These are phyloP conservation scores for Saccharum officinarum DNA, from an alignment of 176 grass and related monocot species.

Conservation along the genomic window DNA sequence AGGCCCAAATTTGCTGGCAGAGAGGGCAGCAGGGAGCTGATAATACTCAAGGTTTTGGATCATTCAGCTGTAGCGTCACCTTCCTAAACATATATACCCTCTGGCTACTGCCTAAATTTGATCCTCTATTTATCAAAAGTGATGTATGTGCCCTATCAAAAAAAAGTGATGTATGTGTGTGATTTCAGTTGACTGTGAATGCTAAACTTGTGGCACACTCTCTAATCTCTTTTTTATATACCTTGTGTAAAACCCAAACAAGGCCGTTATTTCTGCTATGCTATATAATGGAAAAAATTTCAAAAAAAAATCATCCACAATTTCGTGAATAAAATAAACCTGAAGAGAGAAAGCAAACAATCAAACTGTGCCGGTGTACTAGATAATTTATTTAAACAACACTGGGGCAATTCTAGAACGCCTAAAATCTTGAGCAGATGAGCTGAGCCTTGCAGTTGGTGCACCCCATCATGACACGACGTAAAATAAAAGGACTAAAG, in stretches of 20 bases:
- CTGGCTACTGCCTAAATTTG: neutral
- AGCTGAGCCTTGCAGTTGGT: constrained; percentile 1
- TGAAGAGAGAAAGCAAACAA: neutral
- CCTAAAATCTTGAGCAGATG: neutral
- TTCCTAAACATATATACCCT: constrained; percentile 5
- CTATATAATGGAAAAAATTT: neutral
- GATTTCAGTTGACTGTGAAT: neutral
- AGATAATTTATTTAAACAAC: neutral
- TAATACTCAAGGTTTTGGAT: neutral
- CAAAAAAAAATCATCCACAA: neutral
- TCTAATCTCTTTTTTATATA: neutral
- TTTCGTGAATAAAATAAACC: neutral
- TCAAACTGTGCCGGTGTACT: neutral
- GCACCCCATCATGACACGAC: constrained; percentile 8
- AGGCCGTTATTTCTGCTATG: neutral
- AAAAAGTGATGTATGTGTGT: neutral
- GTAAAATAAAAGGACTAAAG: neutral
- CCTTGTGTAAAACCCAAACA: neutral
- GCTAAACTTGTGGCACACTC: neutral
- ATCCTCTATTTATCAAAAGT: neutral
- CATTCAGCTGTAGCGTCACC: neutral
- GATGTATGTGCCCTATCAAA: neutral
- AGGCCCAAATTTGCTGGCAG: constrained; percentile 18
- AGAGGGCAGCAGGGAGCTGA: neutral
- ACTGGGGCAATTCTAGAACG: neutral